Base-by-base conservation (phyloP, 2,329 filamentous ascomycete species). In the Curvularia lunata region DNA sequence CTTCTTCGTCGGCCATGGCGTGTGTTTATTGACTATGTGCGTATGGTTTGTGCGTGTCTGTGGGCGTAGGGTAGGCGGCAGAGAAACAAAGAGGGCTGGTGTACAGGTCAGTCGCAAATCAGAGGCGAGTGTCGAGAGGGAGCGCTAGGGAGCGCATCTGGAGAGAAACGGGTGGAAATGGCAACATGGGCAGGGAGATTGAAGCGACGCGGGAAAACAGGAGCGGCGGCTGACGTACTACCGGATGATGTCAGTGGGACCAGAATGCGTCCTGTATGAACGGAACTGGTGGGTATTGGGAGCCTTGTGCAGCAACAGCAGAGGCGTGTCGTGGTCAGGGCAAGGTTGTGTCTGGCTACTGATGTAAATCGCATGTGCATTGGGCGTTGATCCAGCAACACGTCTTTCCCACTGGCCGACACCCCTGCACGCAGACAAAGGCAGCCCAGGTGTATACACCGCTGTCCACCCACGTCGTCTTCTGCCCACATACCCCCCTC, bases 1-100 rank as follows among this genome's bases (percentile, higher is more conserved):
- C 91, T 74, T 93, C 91, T 77, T 94, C 81, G 65, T 96, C 92
- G 56, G 89, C 91, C 91, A 96, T 96, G 68, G 55, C 72, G 63
- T 47, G 59, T 48, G 55, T 53, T 52, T 56, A 48, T 48, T 18
- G 32, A 18, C 27, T 48, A 18, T 48, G 28, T 34, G n/a, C 23
- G 27, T 25, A 9, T 27, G 16, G 13, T 52, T 5, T 45, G 40
- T 43, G 19, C 19, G 10, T 18, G 49, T 10, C 13, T 23, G 61
- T 54, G 40, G 59, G 52, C 61, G 61, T 56, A 58, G 50, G 49
- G 60, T 48, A 49, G 60, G 37, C 32, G 30, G 37, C 7, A 48
- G 13, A 37, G 27, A 48, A 51, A 10, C 18, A 46, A 37, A 27
- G 37, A 45, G 52, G 23, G 21, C 18, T 10, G 32, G 51, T 13